Evolutionary conservation across 225 moss, liverwort and hornwort species (phyloP), one percentile per base, ranked within the genome.

Genomic region (Pseudisothecium myosuroides): DNA sequence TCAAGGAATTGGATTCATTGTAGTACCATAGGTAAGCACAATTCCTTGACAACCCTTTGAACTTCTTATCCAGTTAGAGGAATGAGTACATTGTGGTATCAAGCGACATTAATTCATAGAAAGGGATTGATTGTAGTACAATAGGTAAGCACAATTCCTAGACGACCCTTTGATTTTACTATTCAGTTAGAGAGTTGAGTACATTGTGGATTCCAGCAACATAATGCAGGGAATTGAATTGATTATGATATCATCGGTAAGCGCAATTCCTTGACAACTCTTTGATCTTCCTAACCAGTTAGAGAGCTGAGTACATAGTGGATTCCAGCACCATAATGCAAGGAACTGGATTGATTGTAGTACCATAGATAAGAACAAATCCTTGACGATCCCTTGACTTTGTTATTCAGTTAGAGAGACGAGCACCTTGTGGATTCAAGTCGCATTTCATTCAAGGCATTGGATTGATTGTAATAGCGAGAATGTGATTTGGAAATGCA

Each of bases 401-500:
- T 50, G 15, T 12, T 83, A 36, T 37, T 50, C 36, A 31, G 65
- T 65, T 65, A 83, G 50, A 83, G 50, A 65, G 50, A 24, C 37
- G 64, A 47, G 36, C 65, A 64, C 39, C 14, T 54, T 55, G 45
- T 45, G 60, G 36, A 61, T 49, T 49, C 49, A 61, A 62, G 36
- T 14, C 37, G 47, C n/a, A 47, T 41, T 83, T 83, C 32, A 45
- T 75, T 74, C 60, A 36, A 50, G 39, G 28, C 52, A 29, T 52
- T 52, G 64, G 39, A 54, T 65, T 79, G 66, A 58, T 87, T 58
- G 79, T 29, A 66, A 13, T 12, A 4, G 32, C 22, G 54, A 52
- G 78, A 65, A 41, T 66, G n/a, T 14, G 79, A 15, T 54, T 58
- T 73, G 78, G 36, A 92, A 91, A 91, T 95, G 63, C 82, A 90